Evolutionary conservation across 73 alveolate genomes (phyloP).

Genomic region (Paraurostyla sp.): DNA sequence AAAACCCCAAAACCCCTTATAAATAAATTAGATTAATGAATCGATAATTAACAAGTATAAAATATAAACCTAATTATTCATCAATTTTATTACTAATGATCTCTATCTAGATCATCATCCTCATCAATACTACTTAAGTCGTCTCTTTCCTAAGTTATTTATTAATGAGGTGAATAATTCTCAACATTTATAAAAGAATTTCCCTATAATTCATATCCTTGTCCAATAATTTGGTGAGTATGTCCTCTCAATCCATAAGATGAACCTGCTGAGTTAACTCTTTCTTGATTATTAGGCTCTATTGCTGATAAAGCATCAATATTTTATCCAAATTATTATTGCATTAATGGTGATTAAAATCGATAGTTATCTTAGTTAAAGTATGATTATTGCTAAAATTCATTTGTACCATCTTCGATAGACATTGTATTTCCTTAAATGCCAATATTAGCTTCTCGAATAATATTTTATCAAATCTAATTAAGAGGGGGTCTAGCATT

Average conservation of each 20-base stretch:
- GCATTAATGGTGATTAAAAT: not conserved
- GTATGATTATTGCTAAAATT: not conserved
- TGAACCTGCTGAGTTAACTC: not conserved
- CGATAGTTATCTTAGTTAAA: conserved; percentile 8
- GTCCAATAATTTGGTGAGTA: not conserved
- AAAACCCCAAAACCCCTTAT: too few species aligned
- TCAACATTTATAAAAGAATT: not conserved
- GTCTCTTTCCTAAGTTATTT: not conserved
- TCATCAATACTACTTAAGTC: conserved; percentile 28
- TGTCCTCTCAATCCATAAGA: not conserved
- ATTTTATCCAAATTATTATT: not conserved
- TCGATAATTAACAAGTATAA: too few species aligned
- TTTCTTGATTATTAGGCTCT: not conserved
- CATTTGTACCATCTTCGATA: conserved; percentile 1
- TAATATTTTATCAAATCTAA: conserved; percentile 4
- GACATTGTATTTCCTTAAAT: not conserved
- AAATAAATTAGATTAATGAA: too few species aligned
- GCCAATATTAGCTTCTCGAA: conserved; percentile 23
- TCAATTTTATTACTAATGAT: not conserved
- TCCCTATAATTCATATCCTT: not conserved
- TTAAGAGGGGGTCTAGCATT: conserved; percentile 19
- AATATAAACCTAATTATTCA: too few species aligned
- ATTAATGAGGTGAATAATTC: conserved; percentile 9
- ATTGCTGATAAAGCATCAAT: conserved; percentile 10
- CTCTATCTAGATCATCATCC: conserved; percentile 38